These are phyloP conservation scores for Pythium sp. DNA, from an alignment of 352 stramenopile genomes.

Conservation along the genomic window DNA sequence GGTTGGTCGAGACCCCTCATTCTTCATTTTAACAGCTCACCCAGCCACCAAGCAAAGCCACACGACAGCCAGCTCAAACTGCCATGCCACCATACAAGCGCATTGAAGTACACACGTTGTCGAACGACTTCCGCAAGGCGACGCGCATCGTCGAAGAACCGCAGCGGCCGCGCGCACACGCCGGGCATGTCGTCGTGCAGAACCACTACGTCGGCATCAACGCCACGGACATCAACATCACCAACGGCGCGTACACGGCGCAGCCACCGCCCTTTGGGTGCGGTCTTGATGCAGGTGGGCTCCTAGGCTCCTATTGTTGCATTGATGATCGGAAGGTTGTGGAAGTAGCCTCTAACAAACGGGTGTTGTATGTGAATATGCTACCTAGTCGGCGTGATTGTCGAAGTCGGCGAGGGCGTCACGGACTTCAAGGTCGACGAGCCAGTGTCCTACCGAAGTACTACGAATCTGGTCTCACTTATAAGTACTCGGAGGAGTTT, in stretches of 20 bases:
- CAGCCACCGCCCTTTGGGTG: slow-evolving; percentile 39
- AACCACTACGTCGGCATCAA: slow-evolving; percentile 65
- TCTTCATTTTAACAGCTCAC: no score
- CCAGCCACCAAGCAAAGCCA: not conserved
- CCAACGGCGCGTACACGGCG: slow-evolving; percentile 41
- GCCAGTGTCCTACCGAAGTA: slow-evolving; percentile 44
- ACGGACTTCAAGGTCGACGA: slow-evolving; percentile 44
- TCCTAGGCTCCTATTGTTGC: no score
- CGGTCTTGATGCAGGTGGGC: slow-evolving; percentile 18
- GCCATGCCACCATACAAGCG: slow-evolving; percentile 32
- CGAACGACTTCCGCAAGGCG: slow-evolving; percentile 38
- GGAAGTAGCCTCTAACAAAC: no score
- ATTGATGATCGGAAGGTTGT: no score
- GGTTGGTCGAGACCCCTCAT: not conserved
- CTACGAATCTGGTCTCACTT: not conserved
- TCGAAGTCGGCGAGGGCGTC: slow-evolving; percentile 38
- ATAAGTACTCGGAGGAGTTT: no score
- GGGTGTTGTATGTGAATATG: no score
- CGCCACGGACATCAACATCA: slow-evolving; percentile 57
- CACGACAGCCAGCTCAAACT: not conserved
- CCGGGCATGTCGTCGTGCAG: slow-evolving; percentile 35
- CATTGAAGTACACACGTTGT: slow-evolving; percentile 38
- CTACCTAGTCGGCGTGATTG: slow-evolving; percentile 39
- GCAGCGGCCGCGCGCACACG: slow-evolving; percentile 22
- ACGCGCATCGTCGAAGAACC: slow-evolving; percentile 26